Evolutionary conservation across 225 moss, liverwort and hornwort species (phyloP).

Genomic region (Sphagnum tenellum): DNA sequence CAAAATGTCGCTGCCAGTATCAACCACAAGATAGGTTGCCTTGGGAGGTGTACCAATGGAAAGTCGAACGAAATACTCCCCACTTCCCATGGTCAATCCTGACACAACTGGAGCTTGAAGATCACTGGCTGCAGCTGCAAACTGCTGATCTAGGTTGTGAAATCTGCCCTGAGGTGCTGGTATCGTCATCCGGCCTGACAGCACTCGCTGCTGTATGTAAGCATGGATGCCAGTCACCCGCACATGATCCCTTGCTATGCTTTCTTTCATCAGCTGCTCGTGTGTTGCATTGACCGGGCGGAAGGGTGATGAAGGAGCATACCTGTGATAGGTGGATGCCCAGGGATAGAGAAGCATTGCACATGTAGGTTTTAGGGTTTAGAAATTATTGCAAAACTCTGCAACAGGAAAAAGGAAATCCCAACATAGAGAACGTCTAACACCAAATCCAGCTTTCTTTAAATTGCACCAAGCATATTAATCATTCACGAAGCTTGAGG

Average conservation of each 20-base stretch:
- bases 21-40: constrained; percentile 47
- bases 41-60: constrained; percentile 39
- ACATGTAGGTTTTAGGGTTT: background rate
- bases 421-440: too few species aligned
- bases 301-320: constrained; percentile 35
- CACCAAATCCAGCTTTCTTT: too few species aligned
- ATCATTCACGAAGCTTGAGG: too few species aligned
- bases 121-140: constrained; percentile 1
- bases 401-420: too few species aligned
- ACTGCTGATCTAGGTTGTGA: too few species aligned
- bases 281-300: constrained; percentile 20
- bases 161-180: too few species aligned
- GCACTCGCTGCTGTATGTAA: constrained; percentile 18
- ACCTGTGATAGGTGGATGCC: constrained; percentile 6
- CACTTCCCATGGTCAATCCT: constrained; percentile 41
- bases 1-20: constrained; percentile 51
- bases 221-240: constrained; percentile 30
- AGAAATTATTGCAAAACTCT: too few species aligned
- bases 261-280: constrained; percentile 27
- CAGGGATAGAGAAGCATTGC: background rate
- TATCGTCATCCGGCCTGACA: constrained; percentile 2
- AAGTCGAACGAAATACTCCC: constrained; percentile 43
- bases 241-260: constrained; percentile 19
- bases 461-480: too few species aligned
- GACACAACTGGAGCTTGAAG: constrained; percentile 42